phyloP scores from a whole-genome alignment of 1,284 basidiomycete species.

The Rhizopogon hawkerae region DNA sequence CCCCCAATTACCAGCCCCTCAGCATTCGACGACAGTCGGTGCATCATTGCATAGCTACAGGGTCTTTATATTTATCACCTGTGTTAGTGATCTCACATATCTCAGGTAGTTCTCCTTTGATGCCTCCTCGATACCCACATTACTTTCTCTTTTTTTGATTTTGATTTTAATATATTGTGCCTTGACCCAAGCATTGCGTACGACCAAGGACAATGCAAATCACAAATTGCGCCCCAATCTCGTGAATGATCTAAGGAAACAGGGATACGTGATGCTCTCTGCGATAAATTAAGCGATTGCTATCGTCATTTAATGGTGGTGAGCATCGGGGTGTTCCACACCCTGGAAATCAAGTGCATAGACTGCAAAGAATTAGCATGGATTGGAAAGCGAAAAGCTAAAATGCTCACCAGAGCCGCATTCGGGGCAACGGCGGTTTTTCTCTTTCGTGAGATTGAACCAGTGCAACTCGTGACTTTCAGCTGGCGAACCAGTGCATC shows the following conservation, averaged over 20 bases:
- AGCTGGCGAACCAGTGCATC: slow-evolving; percentile 86
- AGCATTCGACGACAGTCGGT: slow-evolving; percentile 1
- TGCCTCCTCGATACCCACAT: neutral
- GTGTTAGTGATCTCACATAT: too few relatives aligned
- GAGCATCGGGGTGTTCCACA: slow-evolving; percentile 33
- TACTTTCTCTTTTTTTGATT: neutral
- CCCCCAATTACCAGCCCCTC: neutral
- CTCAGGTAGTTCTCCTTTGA: neutral
- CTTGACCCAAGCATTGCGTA: neutral
- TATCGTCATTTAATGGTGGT: slow-evolving; percentile 28
- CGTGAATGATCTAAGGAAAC: neutral
- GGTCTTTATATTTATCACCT: neutral
- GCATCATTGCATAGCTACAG: neutral
- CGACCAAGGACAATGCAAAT: neutral
- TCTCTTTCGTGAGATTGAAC: slow-evolving; percentile 63
- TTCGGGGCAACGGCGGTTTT: slow-evolving; percentile 77
- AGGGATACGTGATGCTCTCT: neutral
- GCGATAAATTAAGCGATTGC: neutral
- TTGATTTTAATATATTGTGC: neutral
- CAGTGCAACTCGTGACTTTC: slow-evolving; percentile 89
- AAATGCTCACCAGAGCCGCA: slow-evolving; percentile 72
- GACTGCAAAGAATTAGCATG: slow-evolving; percentile 29
- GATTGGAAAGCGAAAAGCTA: slow-evolving; percentile 1
- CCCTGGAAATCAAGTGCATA: slow-evolving; percentile 56
- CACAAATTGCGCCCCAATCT: neutral